Conservation (phyloP, 345 rosid genomes). For the Erysimum cheiranthoides region DNA sequence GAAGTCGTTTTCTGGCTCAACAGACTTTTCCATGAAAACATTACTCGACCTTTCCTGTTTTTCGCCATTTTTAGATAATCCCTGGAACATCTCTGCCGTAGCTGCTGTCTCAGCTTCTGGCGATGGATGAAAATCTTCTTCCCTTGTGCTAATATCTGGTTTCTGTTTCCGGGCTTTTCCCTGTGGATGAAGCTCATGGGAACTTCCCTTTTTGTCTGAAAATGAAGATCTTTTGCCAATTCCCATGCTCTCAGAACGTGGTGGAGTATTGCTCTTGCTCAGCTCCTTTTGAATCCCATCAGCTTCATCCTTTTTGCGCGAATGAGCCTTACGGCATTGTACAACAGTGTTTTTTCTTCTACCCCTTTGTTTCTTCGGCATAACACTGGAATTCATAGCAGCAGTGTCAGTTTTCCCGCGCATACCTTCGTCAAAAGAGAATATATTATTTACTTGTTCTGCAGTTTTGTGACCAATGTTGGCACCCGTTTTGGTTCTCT, state of each 20-base stretch:
- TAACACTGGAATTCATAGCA: slow-evolving; percentile 45
- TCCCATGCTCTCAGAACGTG: slow-evolving; percentile 45
- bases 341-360: slow-evolving; percentile 47
- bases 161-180: slow-evolving; percentile 41
- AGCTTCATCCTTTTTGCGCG: slow-evolving; percentile 48
- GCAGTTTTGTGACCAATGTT: slow-evolving; percentile 49
- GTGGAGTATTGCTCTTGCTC: slow-evolving; percentile 47
- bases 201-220: slow-evolving; percentile 47
- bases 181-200: slow-evolving; percentile 41
- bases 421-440: slow-evolving; percentile 61
- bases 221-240: slow-evolving; percentile 58
- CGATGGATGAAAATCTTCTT: slow-evolving; percentile 45
- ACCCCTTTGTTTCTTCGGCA: slow-evolving; percentile 50
- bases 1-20: slow-evolving; percentile 50
- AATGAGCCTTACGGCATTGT: slow-evolving; percentile 53
- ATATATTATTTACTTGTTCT: slow-evolving; percentile 49
- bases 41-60: slow-evolving; percentile 46
- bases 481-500: slow-evolving; percentile 46
- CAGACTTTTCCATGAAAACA: slow-evolving; percentile 44
- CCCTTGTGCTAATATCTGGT: slow-evolving; percentile 44
- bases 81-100: slow-evolving; percentile 44
- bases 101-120: slow-evolving; percentile 47
- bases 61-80: slow-evolving; percentile 46
- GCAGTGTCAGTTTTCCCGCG: slow-evolving; percentile 44
- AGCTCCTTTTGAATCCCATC: slow-evolving; percentile 49